These are phyloP conservation scores for Solanum bulbocastanum DNA, from an alignment of 257 asterid genomes.

Conservation along the genomic window DNA sequence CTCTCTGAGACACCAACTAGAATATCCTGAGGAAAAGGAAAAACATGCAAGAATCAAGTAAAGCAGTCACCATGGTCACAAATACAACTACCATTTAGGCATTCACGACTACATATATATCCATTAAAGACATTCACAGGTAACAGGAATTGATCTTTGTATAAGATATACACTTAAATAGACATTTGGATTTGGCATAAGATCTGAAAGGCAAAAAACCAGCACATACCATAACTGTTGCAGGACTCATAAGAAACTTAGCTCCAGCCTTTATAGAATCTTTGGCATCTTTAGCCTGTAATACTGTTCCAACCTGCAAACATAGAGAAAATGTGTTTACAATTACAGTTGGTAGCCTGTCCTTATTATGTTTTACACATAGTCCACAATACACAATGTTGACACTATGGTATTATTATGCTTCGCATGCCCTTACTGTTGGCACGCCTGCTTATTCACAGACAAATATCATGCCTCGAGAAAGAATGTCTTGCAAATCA, in stretches of 20 bases:
- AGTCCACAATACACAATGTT: not conserved
- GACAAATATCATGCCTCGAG: not conserved
- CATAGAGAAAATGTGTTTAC: not conserved
- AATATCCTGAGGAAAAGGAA: conserved; percentile 38
- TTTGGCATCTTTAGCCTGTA: conserved; percentile 40
- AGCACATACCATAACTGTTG: conserved; percentile 49
- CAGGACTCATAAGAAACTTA: conserved; percentile 84
- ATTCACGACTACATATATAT: not conserved
- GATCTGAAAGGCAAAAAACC: not conserved
- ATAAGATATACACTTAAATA: not conserved
- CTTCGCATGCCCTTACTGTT: not conserved
- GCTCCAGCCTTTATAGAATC: conserved; percentile 55
- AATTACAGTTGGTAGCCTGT: not conserved
- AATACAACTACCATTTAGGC: not conserved
- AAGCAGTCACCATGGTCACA: not conserved
- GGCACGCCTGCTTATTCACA: not conserved
- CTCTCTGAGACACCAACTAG: conserved; percentile 36
- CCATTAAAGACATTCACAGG: not conserved
- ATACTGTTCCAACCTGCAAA: conserved; percentile 68
- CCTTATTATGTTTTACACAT: not conserved
- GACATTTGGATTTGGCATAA: not conserved
- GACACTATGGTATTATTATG: not conserved
- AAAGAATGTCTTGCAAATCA: not conserved
- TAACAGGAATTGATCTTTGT: not conserved
- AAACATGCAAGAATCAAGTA: not conserved